A percentile compares a stretch with the other conserved stretches of the same genome.
Conservation (phyloP, 176 grass and related monocot species). For the Melocanna baccifera region DNA sequence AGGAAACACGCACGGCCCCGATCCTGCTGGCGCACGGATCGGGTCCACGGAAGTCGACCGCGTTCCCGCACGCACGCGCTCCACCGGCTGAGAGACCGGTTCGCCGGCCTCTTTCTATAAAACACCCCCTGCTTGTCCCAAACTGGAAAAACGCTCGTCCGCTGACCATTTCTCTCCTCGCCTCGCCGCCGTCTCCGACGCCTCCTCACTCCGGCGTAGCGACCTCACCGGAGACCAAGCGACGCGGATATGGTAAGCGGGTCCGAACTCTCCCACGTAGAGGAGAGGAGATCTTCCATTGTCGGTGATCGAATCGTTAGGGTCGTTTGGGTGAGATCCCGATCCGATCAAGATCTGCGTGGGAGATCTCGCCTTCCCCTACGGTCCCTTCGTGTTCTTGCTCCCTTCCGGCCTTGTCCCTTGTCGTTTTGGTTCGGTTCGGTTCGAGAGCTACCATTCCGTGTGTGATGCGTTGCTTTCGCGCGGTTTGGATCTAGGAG, state of each 20-base stretch:
- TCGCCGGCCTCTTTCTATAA: neutral
- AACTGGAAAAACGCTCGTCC: neutral
- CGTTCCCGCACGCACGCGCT: neutral
- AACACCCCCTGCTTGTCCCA: neutral
- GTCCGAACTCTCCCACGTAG: neutral
- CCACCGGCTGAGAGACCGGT: neutral
- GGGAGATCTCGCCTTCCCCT: neutral
- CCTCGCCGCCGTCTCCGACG: neutral
- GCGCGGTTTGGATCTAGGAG: neutral
- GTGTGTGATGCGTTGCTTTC: neutral
- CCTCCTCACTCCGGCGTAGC: neutral
- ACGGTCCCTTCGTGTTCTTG: neutral
- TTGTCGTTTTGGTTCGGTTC: neutral
- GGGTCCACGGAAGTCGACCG: neutral
- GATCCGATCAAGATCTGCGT: neutral
- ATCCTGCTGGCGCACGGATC: neutral
- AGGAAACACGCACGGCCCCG: neutral
- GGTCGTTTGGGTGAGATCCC: neutral
- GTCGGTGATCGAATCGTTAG: neutral
- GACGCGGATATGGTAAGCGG: slow-evolving; percentile 27
- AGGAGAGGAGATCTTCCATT: neutral
- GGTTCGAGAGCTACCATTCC: neutral
- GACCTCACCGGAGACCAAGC: neutral
- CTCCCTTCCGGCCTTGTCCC: neutral
- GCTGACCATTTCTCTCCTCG: neutral